A percentile compares a stretch with the other conserved stretches of the same genome.
phyloP scores from a whole-genome alignment of 257 asterid species.

The Thymus quinquecostatus region DNA sequence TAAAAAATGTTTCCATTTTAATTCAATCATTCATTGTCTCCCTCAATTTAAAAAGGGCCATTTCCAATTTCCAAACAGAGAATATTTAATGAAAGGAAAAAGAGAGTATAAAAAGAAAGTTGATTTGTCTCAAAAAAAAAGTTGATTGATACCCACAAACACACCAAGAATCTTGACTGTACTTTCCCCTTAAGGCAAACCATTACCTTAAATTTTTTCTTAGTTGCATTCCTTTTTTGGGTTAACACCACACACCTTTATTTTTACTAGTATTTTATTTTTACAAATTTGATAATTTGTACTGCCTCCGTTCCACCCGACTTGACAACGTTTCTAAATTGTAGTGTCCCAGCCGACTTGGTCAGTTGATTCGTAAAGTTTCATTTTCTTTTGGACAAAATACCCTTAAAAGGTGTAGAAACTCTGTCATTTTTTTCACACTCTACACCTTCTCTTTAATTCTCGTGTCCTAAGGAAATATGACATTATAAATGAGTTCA shows the following conservation, averaged over 20 bases:
- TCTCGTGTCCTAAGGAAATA: too few species aligned
- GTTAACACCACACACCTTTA: not conserved
- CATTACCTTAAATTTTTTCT: conserved; percentile 39
- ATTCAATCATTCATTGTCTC: conserved; percentile 28
- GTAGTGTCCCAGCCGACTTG: too few species aligned
- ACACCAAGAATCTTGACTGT: conserved; percentile 37
- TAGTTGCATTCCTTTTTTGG: conserved; percentile 36
- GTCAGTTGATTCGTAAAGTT: too few species aligned
- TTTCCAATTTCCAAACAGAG: conserved; percentile 27
- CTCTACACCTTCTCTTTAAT: too few species aligned
- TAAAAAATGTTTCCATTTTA: conserved; percentile 17
- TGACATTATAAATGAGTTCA: too few species aligned
- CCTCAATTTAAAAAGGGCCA: conserved; percentile 10
- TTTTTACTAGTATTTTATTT: too few species aligned
- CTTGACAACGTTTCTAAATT: too few species aligned
- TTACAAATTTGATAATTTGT: not conserved
- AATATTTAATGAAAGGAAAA: conserved; percentile 31
- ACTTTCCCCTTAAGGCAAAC: conserved; percentile 49
- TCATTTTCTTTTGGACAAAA: too few species aligned
- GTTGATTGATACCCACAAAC: conserved; percentile 2
- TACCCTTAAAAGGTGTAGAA: too few species aligned
- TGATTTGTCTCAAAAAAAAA: not conserved
- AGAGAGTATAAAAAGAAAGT: not conserved
- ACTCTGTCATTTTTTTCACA: too few species aligned
- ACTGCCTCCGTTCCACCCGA: too few species aligned